Percentiles rank a stretch among this genome's conserved stretches.
Evolutionary conservation across 164 flowering plant genomes (phyloP).

Genomic region (Saururus chinensis): DNA sequence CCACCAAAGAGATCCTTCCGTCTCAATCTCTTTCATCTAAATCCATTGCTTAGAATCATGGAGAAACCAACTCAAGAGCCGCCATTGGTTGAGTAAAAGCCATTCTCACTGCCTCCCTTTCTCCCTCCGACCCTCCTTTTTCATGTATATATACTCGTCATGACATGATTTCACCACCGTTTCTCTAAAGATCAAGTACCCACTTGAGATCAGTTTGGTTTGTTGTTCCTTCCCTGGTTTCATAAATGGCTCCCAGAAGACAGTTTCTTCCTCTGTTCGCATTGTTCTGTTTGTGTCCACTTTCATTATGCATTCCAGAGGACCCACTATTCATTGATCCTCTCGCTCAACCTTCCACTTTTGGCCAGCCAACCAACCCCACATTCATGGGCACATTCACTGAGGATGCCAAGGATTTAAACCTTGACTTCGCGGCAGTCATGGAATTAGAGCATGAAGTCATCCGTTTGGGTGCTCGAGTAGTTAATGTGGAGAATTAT

Average conservation of each 20-base stretch:
- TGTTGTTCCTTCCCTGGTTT: not conserved
- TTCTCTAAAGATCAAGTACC: conserved; percentile 5
- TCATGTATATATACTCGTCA: conserved; percentile 20
- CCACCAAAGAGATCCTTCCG: conserved; percentile 16
- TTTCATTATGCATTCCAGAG: not conserved
- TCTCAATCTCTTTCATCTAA: conserved; percentile 21
- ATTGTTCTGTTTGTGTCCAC: conserved; percentile 2
- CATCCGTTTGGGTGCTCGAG: not conserved
- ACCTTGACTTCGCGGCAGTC: conserved; percentile 6
- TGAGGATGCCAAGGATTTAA: conserved; percentile 6
- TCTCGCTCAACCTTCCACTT: not conserved
- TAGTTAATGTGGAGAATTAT: conserved; percentile 5
- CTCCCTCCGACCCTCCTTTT: conserved; percentile 3
- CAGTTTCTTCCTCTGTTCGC: conserved; percentile 9
- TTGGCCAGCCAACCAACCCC: conserved; percentile 15
- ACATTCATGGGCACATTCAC: conserved; percentile 14
- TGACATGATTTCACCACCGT: conserved; percentile 11
- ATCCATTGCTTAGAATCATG: conserved; percentile 18
- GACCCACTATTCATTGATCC: too few species aligned
- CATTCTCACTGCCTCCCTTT: not conserved
- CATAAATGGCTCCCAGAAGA: conserved; percentile 12
- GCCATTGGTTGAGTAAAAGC: conserved; percentile 8
- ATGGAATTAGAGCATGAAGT: conserved; percentile 5
- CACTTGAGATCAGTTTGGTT: conserved; percentile 2
- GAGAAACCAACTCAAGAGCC: not conserved